Evolutionary conservation across 768 basidiomycete species (phyloP).

Genomic region (Coprinellus micaceus): DNA sequence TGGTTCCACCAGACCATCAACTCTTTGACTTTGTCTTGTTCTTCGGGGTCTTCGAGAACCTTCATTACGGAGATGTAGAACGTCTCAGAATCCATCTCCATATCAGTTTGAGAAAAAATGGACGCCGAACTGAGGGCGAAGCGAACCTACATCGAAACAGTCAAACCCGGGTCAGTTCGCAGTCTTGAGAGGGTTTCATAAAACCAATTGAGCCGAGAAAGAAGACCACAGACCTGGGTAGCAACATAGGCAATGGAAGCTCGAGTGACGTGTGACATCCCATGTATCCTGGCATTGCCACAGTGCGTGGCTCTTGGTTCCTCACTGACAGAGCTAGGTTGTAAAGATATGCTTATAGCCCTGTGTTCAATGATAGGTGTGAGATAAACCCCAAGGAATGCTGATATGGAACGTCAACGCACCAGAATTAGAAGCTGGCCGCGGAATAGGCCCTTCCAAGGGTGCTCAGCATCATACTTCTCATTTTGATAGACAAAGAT

Average conservation of each 20-base stretch:
- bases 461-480: conserved; percentile 13
- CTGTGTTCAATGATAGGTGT: neutral
- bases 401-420: neutral
- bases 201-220: no score
- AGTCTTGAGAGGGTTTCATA: no score
- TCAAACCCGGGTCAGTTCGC: no score
- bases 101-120: neutral
- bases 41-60: conserved; percentile 1
- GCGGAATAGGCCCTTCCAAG: conserved; percentile 15
- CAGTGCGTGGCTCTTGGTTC: conserved; percentile 12
- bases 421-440: conserved; percentile 8
- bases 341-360: conserved; percentile 13
- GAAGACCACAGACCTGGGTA: conserved; percentile 2
- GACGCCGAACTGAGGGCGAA: neutral
- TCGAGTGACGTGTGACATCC: conserved; percentile 13
- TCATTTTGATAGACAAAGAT: conserved; percentile 16
- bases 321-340: conserved; percentile 6
- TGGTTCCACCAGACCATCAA: conserved; percentile 1
- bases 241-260: conserved; percentile 17
- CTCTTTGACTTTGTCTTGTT: neutral
- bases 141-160: conserved; percentile 1
- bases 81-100: neutral
- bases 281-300: conserved; percentile 15
- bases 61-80: neutral
- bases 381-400: neutral